Percentiles rank a stretch among this genome's conserved stretches.
Evolutionary conservation across 2,329 filamentous ascomycete genomes (phyloP).

Genomic region (Penicillium sp.): DNA sequence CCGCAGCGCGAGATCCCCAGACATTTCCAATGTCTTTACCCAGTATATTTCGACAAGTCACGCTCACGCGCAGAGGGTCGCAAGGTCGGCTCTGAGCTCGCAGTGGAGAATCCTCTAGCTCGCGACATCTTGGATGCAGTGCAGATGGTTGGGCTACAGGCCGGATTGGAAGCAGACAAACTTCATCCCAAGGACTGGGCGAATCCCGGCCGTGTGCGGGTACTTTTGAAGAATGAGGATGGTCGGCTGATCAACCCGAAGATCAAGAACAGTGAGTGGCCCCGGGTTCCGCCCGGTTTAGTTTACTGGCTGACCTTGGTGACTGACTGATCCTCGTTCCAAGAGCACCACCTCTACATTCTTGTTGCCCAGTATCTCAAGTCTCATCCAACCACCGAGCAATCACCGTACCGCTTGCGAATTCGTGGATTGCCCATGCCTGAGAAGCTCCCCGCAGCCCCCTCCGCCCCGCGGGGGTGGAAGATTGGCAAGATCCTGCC

Average conservation of each 20-base stretch:
- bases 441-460: conserved; percentile 63
- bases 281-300: neutral
- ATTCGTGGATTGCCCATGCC: conserved; percentile 67
- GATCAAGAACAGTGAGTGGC: conserved; percentile 58
- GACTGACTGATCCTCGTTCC: neutral
- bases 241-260: conserved; percentile 46
- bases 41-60: conserved; percentile 82
- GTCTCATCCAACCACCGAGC: conserved; percentile 68
- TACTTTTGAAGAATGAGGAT: conserved; percentile 58
- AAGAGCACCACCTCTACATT: conserved; percentile 78
- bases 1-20: conserved; percentile 56
- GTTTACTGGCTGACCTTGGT: neutral
- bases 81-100: conserved; percentile 65
- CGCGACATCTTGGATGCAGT: conserved; percentile 85
- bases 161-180: conserved; percentile 86
- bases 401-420: conserved; percentile 63
- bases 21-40: conserved; percentile 84
- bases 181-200: conserved; percentile 95
- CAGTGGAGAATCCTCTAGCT: conserved; percentile 79
- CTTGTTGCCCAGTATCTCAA: conserved; percentile 71
- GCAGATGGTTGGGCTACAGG: conserved; percentile 54
- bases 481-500: conserved; percentile 81
- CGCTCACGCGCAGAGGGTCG: conserved; percentile 66
- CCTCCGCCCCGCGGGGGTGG: conserved; percentile 79
- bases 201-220: conserved; percentile 84